Percentiles rank a stretch among this genome's conserved stretches.
Conservation (phyloP, 2,329 filamentous ascomycete species). For the Aspergillus chevalieri region DNA sequence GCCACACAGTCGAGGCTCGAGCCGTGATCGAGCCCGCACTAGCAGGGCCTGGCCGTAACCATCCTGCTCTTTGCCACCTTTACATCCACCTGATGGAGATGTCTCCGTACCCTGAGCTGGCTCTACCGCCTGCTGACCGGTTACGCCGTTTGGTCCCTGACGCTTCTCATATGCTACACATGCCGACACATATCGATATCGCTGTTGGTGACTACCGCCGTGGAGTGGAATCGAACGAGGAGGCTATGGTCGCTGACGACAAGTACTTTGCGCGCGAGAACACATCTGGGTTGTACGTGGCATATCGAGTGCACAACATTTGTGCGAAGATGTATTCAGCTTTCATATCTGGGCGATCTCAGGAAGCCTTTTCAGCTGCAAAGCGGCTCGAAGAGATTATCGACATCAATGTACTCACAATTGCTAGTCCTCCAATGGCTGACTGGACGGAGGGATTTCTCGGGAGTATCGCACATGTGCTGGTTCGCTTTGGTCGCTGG, state of each 20-base stretch:
- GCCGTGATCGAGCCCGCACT: slow-evolving; percentile 53
- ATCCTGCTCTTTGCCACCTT: slow-evolving; percentile 65
- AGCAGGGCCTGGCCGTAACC: slow-evolving; percentile 41
- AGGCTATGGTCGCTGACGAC: slow-evolving; percentile 61
- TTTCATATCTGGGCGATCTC: slow-evolving; percentile 11
- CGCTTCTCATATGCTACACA: slow-evolving; percentile 63
- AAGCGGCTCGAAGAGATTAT: slow-evolving; percentile 29
- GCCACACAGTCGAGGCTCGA: slow-evolving; percentile 53
- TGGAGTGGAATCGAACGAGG: slow-evolving; percentile 59
- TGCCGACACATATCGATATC: slow-evolving; percentile 70
- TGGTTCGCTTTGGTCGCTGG: slow-evolving; percentile 68
- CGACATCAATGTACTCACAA: slow-evolving; percentile 55
- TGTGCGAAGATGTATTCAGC: slow-evolving; percentile 14
- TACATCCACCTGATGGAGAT: slow-evolving; percentile 74
- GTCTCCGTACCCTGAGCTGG: slow-evolving; percentile 58
- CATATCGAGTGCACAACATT: slow-evolving; percentile 12
- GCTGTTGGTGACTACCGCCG: slow-evolving; percentile 64
- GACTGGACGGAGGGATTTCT: slow-evolving; percentile 69
- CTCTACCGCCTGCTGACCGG: slow-evolving; percentile 53
- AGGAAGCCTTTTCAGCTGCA: slow-evolving; percentile 11
- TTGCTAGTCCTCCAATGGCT: slow-evolving; percentile 65
- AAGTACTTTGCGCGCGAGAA: slow-evolving; percentile 49
- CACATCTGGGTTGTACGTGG: slow-evolving; percentile 13
- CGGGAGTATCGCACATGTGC: slow-evolving; percentile 58
- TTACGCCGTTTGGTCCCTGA: slow-evolving; percentile 61